phyloP scores from a whole-genome alignment of 2,329 filamentous ascomycete genomes.

The Clarireedia homoeocarpa region DNA sequence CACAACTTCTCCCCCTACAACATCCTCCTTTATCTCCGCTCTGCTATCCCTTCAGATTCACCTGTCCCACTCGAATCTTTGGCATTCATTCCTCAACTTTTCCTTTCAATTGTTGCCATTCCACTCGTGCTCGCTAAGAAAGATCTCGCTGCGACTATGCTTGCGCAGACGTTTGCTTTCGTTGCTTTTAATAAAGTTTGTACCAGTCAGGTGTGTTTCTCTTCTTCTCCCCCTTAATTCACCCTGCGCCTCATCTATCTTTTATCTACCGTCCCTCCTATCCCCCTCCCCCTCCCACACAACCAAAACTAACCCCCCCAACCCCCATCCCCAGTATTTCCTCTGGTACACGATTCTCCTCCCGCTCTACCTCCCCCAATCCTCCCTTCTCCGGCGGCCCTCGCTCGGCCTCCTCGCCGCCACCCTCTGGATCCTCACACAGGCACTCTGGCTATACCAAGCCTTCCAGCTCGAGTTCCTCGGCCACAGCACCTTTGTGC shows the following conservation, averaged over 20 bases:
- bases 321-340: slow-evolving; percentile 64
- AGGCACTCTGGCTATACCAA: slow-evolving; percentile 70
- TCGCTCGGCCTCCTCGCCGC: slow-evolving; percentile 57
- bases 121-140: slow-evolving; percentile 71
- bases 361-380: slow-evolving; percentile 85
- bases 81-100: slow-evolving; percentile 81
- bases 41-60: slow-evolving; percentile 41
- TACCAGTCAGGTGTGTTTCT: slow-evolving; percentile 71
- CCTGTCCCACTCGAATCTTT: slow-evolving; percentile 58
- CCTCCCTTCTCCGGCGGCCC: slow-evolving; percentile 57
- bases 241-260: background rate
- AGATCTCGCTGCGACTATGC: slow-evolving; percentile 74
- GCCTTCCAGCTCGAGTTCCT: slow-evolving; percentile 72
- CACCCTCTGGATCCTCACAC: slow-evolving; percentile 65
- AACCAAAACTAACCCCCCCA: background rate
- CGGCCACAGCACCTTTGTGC: slow-evolving; percentile 74
- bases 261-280: background rate
- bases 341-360: slow-evolving; percentile 96
- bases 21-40: slow-evolving; percentile 78
- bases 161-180: slow-evolving; percentile 94
- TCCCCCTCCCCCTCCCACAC: background rate
- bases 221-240: slow-evolving; percentile 20
- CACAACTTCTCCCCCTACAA: slow-evolving; percentile 99
- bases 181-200: slow-evolving; percentile 98
- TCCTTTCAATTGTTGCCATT: slow-evolving; percentile 70